Evolutionary conservation across 179 eudicot genomes (phyloP).

Genomic region (Gypsophila paniculata): DNA sequence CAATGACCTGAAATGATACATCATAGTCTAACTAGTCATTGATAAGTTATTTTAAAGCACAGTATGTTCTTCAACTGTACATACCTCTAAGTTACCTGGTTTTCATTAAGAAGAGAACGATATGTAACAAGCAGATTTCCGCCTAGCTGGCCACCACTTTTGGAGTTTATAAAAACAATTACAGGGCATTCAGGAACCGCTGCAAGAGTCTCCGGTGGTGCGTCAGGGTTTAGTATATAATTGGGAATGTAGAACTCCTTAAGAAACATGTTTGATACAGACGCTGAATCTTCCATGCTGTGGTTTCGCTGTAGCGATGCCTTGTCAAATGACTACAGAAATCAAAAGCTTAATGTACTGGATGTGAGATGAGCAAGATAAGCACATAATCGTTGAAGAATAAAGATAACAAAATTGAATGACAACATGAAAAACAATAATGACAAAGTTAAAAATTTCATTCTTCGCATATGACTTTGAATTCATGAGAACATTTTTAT

Average conservation of each 20-base stretch:
- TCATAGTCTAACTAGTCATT: conserved; percentile 2
- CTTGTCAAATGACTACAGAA: background rate
- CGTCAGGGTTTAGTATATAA: conserved; percentile 51
- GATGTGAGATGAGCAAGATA: background rate
- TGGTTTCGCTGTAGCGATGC: conserved; percentile 29
- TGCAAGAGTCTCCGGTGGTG: conserved; percentile 29
- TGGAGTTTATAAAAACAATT: conserved; percentile 77
- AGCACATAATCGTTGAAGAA: background rate
- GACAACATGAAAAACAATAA: background rate
- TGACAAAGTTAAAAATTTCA: background rate
- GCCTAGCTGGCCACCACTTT: conserved; percentile 97
- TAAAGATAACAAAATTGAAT: background rate
- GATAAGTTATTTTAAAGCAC: background rate
- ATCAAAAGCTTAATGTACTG: conserved; percentile 4
- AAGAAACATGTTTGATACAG: conserved; percentile 30
- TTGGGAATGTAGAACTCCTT: conserved; percentile 65
- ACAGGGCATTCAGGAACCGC: conserved; percentile 65
- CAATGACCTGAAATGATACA: conserved; percentile 52
- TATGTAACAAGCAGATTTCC: conserved; percentile 78
- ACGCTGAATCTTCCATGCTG: conserved; percentile 35
- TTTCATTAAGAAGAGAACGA: conserved; percentile 58
- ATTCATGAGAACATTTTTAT: background rate
- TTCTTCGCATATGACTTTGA: background rate
- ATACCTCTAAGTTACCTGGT: conserved; percentile 47
- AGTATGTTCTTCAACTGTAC: background rate